Percentiles rank a stretch among this genome's conserved stretches.
Conservation (phyloP, 345 rosid genomes). For the Hypericum androsaemum region DNA sequence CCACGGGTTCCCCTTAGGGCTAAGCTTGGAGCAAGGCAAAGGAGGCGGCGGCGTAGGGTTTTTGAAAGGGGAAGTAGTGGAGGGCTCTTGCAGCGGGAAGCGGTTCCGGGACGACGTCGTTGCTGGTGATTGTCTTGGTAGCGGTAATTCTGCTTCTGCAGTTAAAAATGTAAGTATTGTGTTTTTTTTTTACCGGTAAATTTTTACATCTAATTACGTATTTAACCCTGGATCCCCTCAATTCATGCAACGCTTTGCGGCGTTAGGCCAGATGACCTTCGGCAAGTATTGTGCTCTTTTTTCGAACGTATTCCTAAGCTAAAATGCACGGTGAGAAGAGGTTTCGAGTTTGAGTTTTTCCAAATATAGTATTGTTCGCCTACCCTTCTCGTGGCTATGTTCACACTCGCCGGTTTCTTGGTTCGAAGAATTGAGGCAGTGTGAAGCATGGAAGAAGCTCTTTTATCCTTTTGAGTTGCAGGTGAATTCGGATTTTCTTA, state of each 20-base stretch:
- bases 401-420: too few species aligned
- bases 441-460: too few species aligned
- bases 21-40: too few species aligned
- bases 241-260: neutral
- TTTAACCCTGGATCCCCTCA: slow-evolving; percentile 6
- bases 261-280: neutral
- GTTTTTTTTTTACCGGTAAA: neutral
- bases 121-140: slow-evolving; percentile 31
- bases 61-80: slow-evolving; percentile 81
- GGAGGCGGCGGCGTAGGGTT: slow-evolving; percentile 44
- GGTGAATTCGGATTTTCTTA: too few species aligned
- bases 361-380: too few species aligned
- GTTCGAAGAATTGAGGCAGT: too few species aligned
- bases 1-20: slow-evolving; percentile 30
- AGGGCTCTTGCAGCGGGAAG: slow-evolving; percentile 67
- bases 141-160: slow-evolving; percentile 20
- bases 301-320: too few species aligned
- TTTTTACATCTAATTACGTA: neutral
- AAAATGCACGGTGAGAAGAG: too few species aligned
- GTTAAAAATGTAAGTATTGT: slow-evolving; percentile 57
- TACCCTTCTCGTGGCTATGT: neutral
- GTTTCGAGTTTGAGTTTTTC: too few species aligned
- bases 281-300: neutral
- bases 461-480: too few species aligned
- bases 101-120: slow-evolving; percentile 62